A percentile compares a stretch with the other conserved stretches of the same genome.
Conservation (phyloP, 108 stramenopile species). For the Cyclotella kingstonii region DNA sequence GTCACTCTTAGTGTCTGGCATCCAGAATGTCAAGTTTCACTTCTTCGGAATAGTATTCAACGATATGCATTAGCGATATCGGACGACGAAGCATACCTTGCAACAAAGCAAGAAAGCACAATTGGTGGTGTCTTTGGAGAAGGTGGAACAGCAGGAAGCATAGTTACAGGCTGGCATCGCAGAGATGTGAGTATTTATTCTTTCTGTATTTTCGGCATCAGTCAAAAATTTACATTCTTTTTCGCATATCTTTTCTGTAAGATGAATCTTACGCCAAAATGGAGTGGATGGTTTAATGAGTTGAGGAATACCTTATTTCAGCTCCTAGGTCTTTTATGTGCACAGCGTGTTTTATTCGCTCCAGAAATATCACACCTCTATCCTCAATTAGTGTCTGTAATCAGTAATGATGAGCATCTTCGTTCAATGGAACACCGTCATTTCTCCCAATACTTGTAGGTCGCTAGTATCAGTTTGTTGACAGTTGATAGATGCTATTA, state of each 20-base stretch:
- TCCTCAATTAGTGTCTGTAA: conserved; percentile 63
- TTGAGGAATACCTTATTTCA: conserved; percentile 78
- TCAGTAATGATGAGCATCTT: conserved; percentile 64
- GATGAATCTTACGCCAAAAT: conserved; percentile 76
- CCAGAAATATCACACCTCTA: conserved; percentile 69
- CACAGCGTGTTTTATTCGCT: conserved; percentile 71
- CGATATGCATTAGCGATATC: conserved; percentile 83
- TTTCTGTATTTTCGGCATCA: not conserved
- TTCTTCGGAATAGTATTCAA: conserved; percentile 68
- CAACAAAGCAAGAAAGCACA: conserved; percentile 64
- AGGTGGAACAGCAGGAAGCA: conserved; percentile 86
- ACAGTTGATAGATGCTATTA: not conserved
- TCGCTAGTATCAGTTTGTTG: not conserved
- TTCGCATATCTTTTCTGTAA: not conserved
- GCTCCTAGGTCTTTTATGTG: conserved; percentile 70
- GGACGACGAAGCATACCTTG: conserved; percentile 85
- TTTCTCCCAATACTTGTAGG: conserved; percentile 76
- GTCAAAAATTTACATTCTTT: not conserved
- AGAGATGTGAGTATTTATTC: conserved; percentile 41
- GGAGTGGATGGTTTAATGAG: conserved; percentile 91
- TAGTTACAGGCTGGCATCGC: conserved; percentile 71
- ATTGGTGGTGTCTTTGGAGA: conserved; percentile 86
- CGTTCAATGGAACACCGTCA: conserved; percentile 87
- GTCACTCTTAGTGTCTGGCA: conserved; percentile 69
- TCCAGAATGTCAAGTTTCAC: conserved; percentile 59